A percentile compares a stretch with the other conserved stretches of the same genome.
Evolutionary conservation across 73 alveolate species (phyloP).

Genomic region (Urostyla sp.): DNA sequence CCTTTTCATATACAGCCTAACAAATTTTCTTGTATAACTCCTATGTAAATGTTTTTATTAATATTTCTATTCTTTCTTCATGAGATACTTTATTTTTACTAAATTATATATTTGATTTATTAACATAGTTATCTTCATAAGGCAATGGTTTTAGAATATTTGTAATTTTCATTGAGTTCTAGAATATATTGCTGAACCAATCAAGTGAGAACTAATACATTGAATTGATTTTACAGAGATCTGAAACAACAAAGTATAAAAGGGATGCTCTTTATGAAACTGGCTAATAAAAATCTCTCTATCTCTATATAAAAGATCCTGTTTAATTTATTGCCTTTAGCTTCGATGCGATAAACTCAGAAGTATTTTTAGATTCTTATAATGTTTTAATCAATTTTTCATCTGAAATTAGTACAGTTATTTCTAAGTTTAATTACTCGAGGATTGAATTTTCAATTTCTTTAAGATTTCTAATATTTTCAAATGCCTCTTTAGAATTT

Average conservation of each 20-base stretch:
- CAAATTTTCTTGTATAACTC: constrained; percentile 88
- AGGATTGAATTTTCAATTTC: constrained; percentile 34
- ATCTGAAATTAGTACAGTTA: constrained; percentile 75
- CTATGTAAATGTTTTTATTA: constrained; percentile 81
- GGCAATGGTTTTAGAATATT: constrained; percentile 39
- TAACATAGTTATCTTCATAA: background rate
- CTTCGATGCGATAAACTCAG: constrained; percentile 80
- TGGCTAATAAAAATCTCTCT: constrained; percentile 74
- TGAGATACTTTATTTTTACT: constrained; percentile 1
- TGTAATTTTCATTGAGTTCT: constrained; percentile 63
- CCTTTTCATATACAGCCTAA: constrained; percentile 95
- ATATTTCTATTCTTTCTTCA: constrained; percentile 61
- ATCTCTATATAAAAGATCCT: constrained; percentile 78
- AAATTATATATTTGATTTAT: background rate
- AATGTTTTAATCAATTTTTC: constrained; percentile 86
- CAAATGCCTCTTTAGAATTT: constrained; percentile 48
- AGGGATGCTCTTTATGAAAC: constrained; percentile 81
- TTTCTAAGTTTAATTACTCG: constrained; percentile 26
- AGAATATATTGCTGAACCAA: constrained; percentile 73
- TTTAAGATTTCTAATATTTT: constrained; percentile 21
- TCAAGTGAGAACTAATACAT: constrained; percentile 97
- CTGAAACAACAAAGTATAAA: constrained; percentile 73
- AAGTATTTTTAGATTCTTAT: constrained; percentile 82
- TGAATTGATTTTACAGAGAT: constrained; percentile 85
- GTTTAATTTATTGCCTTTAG: constrained; percentile 80